These are phyloP conservation scores for Lactarius tabidus DNA, from an alignment of 768 basidiomycete genomes.

Conservation along the genomic window DNA sequence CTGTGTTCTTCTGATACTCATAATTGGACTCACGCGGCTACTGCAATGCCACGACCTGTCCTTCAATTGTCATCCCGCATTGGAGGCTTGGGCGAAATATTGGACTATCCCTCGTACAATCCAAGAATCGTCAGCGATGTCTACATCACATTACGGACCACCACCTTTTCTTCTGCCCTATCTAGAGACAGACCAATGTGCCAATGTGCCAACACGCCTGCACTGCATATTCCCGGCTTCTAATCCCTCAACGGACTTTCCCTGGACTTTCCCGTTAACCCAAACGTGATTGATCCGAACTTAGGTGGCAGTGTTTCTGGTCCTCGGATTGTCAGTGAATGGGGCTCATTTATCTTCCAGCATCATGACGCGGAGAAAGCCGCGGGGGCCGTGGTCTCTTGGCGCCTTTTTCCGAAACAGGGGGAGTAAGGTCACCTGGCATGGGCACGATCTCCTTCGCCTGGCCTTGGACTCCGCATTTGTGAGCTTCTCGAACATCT, in stretches of 20 bases:
- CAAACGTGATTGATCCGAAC: not conserved
- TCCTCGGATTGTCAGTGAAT: not conserved
- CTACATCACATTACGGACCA: not conserved
- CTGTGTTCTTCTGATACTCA: not conserved
- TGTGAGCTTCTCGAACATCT: not conserved
- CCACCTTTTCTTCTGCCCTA: not conserved
- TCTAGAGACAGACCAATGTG: no score
- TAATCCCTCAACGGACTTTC: not conserved
- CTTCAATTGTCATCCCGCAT: not conserved
- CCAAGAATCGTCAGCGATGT: not conserved
- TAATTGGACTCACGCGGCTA: not conserved
- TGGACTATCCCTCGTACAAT: not conserved
- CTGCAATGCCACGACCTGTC: not conserved
- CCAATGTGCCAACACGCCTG: not conserved
- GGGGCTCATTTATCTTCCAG: not conserved
- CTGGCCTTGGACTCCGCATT: not conserved
- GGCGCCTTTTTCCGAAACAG: not conserved
- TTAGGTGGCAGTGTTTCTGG: not conserved
- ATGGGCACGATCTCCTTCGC: not conserved
- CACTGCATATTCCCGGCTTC: not conserved
- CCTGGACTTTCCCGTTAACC: not conserved
- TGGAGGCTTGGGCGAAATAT: not conserved
- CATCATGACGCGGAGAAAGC: not conserved
- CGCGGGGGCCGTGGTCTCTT: not conserved
- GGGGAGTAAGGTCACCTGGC: not conserved